Evolutionary conservation across 495 filamentous ascomycete genomes (phyloP).

Genomic region (Hypomontagnella monticulosa): DNA sequence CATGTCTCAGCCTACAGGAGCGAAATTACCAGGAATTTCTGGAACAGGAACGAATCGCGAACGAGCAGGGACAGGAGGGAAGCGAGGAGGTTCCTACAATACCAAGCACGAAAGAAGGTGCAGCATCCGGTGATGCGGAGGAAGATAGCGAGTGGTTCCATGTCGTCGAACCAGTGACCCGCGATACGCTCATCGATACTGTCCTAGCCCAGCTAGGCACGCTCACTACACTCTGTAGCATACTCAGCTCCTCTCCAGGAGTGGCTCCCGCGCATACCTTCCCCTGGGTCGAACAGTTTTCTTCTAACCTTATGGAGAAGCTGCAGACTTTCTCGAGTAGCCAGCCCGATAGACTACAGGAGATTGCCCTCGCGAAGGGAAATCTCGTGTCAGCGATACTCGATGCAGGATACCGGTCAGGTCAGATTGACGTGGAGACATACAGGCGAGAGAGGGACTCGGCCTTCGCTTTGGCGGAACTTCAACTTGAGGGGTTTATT

Average conservation of each 20-base stretch:
- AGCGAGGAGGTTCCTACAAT: not conserved
- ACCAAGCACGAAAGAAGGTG: not conserved
- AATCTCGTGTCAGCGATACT: slow-evolving; percentile 61
- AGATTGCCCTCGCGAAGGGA: slow-evolving; percentile 63
- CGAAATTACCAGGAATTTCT: slow-evolving; percentile 61
- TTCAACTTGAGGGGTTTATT: slow-evolving; percentile 52
- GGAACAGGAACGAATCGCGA: slow-evolving; percentile 44
- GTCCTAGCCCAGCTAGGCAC: slow-evolving; percentile 66
- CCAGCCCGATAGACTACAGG: slow-evolving; percentile 57
- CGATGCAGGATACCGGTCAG: slow-evolving; percentile 63
- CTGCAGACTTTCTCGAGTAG: slow-evolving; percentile 59
- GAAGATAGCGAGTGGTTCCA: slow-evolving; percentile 68
- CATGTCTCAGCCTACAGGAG: slow-evolving; percentile 69
- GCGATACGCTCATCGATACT: slow-evolving; percentile 66
- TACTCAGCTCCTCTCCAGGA: slow-evolving; percentile 54
- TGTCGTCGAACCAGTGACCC: slow-evolving; percentile 70
- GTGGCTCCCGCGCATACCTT: slow-evolving; percentile 44
- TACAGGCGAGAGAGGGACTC: slow-evolving; percentile 61
- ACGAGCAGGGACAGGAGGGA: slow-evolving; percentile 8
- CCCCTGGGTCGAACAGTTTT: slow-evolving; percentile 66
- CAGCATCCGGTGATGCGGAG: slow-evolving; percentile 6
- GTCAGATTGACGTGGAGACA: slow-evolving; percentile 56
- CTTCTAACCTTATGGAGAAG: slow-evolving; percentile 54
- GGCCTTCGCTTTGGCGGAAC: slow-evolving; percentile 51
- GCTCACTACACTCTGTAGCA: slow-evolving; percentile 58